These are phyloP conservation scores for Hippophae rhamnoides DNA, from an alignment of 306 rosid genomes.

Conservation along the genomic window DNA sequence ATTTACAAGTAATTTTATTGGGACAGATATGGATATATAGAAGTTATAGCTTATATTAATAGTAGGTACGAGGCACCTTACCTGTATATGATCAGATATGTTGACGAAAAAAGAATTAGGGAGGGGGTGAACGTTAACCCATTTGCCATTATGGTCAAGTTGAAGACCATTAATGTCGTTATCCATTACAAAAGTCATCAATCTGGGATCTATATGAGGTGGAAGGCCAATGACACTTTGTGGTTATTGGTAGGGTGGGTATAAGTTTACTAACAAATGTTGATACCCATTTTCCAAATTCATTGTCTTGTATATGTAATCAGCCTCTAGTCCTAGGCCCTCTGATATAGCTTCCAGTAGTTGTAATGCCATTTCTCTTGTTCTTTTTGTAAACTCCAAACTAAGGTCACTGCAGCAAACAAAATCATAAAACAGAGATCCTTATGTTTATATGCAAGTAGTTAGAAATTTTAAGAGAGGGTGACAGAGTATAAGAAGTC, in stretches of 20 bases:
- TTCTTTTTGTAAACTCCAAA: constrained; percentile 1
- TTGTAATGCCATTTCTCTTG: background rate
- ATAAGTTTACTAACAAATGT: constrained; percentile 3
- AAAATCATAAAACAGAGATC: too few relatives aligned
- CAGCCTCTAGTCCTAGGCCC: constrained; percentile 1
- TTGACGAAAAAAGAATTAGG: constrained; percentile 6
- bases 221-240: constrained; percentile 7
- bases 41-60: too few relatives aligned
- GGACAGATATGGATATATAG: too few relatives aligned
- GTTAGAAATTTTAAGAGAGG: too few relatives aligned
- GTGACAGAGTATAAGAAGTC: too few relatives aligned
- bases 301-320: constrained; percentile 10
- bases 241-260: constrained; percentile 8
- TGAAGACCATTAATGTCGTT: constrained; percentile 6
- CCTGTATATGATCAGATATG: constrained; percentile 10
- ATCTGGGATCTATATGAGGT: constrained; percentile 7
- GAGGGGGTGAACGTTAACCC: constrained; percentile 3
- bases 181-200: constrained; percentile 1
- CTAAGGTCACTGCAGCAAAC: background rate
- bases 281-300: constrained; percentile 9
- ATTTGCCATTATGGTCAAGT: constrained; percentile 1
- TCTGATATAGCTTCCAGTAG: constrained; percentile 6
- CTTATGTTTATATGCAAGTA: too few relatives aligned
- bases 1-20: too few relatives aligned
- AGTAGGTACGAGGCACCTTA: background rate